phyloP scores from a whole-genome alignment of 2,329 filamentous ascomycete genomes.

The Elsinoe fawcettii region DNA sequence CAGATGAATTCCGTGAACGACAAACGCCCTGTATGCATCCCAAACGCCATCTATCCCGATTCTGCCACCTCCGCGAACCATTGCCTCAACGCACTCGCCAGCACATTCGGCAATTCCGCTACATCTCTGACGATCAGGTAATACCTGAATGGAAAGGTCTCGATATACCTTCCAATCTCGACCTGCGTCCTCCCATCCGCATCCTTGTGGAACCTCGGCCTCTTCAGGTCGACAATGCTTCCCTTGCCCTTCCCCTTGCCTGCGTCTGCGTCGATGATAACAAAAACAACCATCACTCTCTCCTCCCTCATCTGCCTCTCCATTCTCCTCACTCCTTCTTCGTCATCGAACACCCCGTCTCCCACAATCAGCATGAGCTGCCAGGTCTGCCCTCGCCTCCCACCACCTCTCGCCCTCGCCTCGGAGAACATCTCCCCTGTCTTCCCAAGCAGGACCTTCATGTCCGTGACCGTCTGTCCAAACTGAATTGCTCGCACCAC shows the following conservation, averaged over 20 bases:
- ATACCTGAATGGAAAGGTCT: conserved; percentile 94
- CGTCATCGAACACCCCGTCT: conserved; percentile 86
- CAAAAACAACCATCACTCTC: conserved; percentile 95
- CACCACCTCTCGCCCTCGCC: conserved; percentile 55
- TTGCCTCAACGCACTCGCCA: conserved; percentile 82
- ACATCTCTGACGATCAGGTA: conserved; percentile 92
- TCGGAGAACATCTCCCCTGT: conserved; percentile 75
- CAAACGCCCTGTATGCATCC: not conserved
- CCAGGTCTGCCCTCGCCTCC: conserved; percentile 67
- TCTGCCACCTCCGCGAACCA: conserved; percentile 78
- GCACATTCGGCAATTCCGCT: conserved; percentile 77
- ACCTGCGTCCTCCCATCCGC: conserved; percentile 57
- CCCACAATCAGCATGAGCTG: conserved; percentile 89
- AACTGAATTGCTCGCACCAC: conserved; percentile 82
- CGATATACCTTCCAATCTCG: conserved; percentile 82
- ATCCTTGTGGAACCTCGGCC: conserved; percentile 72
- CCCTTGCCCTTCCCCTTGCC: conserved; percentile 36
- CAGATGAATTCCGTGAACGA: not conserved
- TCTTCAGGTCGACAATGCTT: conserved; percentile 80
- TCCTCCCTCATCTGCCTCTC: conserved; percentile 85
- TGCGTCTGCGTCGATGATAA: conserved; percentile 70
- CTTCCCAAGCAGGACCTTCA: conserved; percentile 66
- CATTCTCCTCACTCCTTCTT: conserved; percentile 72
- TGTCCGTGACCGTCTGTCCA: conserved; percentile 76
- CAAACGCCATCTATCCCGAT: conserved; percentile 18